phyloP scores from a whole-genome alignment of 495 filamentous ascomycete species.

The Penicillium canariense region DNA sequence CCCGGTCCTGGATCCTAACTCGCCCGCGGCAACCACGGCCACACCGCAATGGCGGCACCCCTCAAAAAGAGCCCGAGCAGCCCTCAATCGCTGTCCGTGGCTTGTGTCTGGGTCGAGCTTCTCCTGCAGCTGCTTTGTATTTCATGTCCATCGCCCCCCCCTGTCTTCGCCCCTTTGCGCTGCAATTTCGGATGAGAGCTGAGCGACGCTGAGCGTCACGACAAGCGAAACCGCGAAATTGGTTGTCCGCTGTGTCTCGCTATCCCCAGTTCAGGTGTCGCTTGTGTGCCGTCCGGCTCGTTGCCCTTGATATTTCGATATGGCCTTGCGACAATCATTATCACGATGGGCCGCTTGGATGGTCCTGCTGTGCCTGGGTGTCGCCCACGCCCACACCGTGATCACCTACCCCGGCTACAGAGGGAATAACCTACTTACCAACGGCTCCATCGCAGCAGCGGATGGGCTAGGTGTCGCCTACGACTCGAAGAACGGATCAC shows the following conservation, averaged over 20 bases:
- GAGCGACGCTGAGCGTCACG: slow-evolving; percentile 9
- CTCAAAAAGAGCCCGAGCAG: slow-evolving; percentile 38
- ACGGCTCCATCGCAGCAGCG: slow-evolving; percentile 51
- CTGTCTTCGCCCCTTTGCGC: background rate
- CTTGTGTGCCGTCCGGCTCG: background rate
- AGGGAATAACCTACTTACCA: slow-evolving; percentile 87
- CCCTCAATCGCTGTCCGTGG: slow-evolving; percentile 28
- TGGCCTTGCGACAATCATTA: slow-evolving; percentile 37
- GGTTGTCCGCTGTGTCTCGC: slow-evolving; percentile 10
- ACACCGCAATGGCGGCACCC: slow-evolving; percentile 21
- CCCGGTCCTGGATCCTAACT: slow-evolving; percentile 33
- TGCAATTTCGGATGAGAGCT: slow-evolving; percentile 2
- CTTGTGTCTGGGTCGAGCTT: slow-evolving; percentile 31
- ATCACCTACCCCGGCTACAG: slow-evolving; percentile 93
- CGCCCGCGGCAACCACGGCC: slow-evolving; percentile 25
- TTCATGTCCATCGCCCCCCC: slow-evolving; percentile 8
- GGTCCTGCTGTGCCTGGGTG: slow-evolving; percentile 46
- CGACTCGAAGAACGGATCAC: slow-evolving; percentile 37
- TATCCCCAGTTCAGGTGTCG: background rate
- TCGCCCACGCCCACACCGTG: slow-evolving; percentile 76
- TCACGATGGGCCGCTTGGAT: slow-evolving; percentile 49
- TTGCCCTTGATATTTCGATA: slow-evolving; percentile 19
- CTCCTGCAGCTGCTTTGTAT: slow-evolving; percentile 9
- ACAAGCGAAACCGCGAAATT: background rate
- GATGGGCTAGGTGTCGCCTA: slow-evolving; percentile 48